Percentiles rank a stretch among this genome's conserved stretches.
Evolutionary conservation across 2,329 filamentous ascomycete genomes (phyloP).

Genomic region (Trichoderma breve): DNA sequence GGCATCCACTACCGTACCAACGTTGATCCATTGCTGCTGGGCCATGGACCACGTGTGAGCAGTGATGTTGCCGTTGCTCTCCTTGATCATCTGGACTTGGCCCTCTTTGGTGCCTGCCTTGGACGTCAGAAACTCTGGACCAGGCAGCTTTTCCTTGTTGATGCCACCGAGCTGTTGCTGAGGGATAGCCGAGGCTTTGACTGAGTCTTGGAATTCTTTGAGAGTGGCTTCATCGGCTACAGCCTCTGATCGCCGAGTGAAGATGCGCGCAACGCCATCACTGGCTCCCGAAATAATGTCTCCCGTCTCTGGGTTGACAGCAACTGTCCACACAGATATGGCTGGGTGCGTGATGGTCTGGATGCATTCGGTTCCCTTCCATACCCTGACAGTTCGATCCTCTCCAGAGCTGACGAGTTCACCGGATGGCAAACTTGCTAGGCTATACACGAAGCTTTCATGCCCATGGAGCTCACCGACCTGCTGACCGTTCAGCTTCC

Average conservation of each 20-base stretch:
- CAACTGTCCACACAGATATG: slow-evolving; percentile 92
- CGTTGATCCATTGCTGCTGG: slow-evolving; percentile 74
- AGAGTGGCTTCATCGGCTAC: slow-evolving; percentile 67
- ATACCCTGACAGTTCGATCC: slow-evolving; percentile 88
- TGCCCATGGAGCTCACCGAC: slow-evolving; percentile 81
- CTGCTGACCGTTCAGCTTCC: slow-evolving; percentile 75
- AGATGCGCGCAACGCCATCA: slow-evolving; percentile 81
- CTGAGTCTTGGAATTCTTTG: slow-evolving; percentile 74
- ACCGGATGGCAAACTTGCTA: slow-evolving; percentile 74
- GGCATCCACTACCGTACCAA: slow-evolving; percentile 92
- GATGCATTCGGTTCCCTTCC: slow-evolving; percentile 77
- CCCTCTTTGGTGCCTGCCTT: slow-evolving; percentile 93
- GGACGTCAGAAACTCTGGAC: slow-evolving; percentile 77
- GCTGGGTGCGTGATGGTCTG: slow-evolving; percentile 97
- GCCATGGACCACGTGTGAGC: slow-evolving; percentile 82
- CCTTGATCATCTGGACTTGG: slow-evolving; percentile 87
- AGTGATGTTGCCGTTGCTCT: slow-evolving; percentile 76
- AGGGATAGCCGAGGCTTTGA: slow-evolving; percentile 81
- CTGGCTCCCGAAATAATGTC: slow-evolving; percentile 95
- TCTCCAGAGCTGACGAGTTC: slow-evolving; percentile 90
- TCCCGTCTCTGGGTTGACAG: slow-evolving; percentile 75
- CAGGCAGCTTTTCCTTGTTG: slow-evolving; percentile 89
- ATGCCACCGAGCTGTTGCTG: slow-evolving; percentile 79
- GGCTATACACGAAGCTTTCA: slow-evolving; percentile 90
- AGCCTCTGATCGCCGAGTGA: slow-evolving; percentile 69